Percentiles rank a stretch among this genome's conserved stretches.
phyloP scores from a whole-genome alignment of 164 flowering plant species.

The Magnolia kwangsiensis region DNA sequence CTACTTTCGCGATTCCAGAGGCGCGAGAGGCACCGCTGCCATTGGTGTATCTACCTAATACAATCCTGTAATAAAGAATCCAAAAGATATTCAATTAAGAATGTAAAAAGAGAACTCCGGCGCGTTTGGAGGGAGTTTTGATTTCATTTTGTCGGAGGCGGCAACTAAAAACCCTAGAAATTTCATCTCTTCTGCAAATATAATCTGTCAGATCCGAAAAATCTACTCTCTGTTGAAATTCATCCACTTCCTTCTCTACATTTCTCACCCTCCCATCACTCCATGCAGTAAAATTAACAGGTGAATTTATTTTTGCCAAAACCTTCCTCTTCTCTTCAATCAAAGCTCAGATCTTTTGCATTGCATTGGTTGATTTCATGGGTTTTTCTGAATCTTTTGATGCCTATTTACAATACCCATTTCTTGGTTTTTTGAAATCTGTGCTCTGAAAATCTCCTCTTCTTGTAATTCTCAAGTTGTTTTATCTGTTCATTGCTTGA shows the following conservation, averaged over 20 bases:
- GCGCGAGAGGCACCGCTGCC: no score
- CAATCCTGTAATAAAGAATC: not conserved
- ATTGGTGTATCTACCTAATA: no score
- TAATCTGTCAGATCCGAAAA: conserved; percentile 11
- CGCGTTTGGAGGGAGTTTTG: conserved; percentile 8
- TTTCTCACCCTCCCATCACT: no score
- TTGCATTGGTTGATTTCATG: not conserved
- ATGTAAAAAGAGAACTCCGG: not conserved
- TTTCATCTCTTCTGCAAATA: not conserved
- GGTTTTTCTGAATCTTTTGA: not conserved
- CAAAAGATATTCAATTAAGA: not conserved
- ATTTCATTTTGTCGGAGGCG: conserved; percentile 3
- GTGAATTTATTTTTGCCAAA: not conserved
- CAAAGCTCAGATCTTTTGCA: not conserved
- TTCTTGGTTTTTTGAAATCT: not conserved
- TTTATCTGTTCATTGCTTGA: no score
- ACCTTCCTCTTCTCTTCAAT: no score
- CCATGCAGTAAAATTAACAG: not conserved
- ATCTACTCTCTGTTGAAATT: not conserved
- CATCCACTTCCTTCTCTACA: not conserved
- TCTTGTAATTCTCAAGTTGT: not conserved
- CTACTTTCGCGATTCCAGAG: no score
- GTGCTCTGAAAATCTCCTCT: not conserved
- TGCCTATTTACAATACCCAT: not conserved
- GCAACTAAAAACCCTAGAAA: not conserved